These are phyloP conservation scores for Paraphaeosphaeria sporulosa DNA, from an alignment of 2,329 filamentous ascomycete species.

Conservation along the genomic window DNA sequence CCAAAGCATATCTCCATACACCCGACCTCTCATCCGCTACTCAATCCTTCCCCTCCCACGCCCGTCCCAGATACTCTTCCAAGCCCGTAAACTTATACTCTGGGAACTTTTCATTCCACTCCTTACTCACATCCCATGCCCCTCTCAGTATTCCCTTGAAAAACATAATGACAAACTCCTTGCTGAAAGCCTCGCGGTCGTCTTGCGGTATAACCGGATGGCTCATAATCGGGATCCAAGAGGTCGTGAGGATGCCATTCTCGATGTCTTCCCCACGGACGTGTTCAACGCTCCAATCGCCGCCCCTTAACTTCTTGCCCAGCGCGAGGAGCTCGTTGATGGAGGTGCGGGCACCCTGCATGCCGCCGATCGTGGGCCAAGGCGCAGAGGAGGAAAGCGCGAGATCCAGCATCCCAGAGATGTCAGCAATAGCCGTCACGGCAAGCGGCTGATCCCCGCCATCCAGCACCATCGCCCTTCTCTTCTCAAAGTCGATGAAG, in stretches of 20 bases:
- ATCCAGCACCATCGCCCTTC: constrained; percentile 40
- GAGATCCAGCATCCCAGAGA: constrained; percentile 31
- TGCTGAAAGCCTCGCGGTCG: constrained; percentile 43
- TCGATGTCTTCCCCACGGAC: constrained; percentile 58
- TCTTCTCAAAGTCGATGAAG: constrained; percentile 39
- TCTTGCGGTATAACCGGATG: constrained; percentile 50
- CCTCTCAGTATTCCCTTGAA: constrained; percentile 53
- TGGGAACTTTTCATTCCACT: constrained; percentile 57
- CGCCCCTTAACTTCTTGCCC: constrained; percentile 39
- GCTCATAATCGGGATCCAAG: constrained; percentile 50
- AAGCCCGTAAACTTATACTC: constrained; percentile 53
- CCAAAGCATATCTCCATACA: too few relatives aligned
- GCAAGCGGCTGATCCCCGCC: constrained; percentile 34
- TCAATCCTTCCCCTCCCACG: constrained; percentile 51
- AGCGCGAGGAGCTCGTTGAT: constrained; percentile 39
- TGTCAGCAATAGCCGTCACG: constrained; percentile 37
- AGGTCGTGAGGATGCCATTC: constrained; percentile 49
- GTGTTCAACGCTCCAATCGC: constrained; percentile 52
- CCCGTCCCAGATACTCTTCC: constrained; percentile 53
- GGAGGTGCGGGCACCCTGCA: constrained; percentile 31
- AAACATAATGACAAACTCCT: constrained; percentile 52
- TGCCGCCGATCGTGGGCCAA: constrained; percentile 41
- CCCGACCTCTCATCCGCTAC: too few relatives aligned
- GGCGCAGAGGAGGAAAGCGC: constrained; percentile 32
- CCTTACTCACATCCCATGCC: constrained; percentile 54